Conservation (phyloP, 345 rosid species). For the Syzygium aromaticum region DNA sequence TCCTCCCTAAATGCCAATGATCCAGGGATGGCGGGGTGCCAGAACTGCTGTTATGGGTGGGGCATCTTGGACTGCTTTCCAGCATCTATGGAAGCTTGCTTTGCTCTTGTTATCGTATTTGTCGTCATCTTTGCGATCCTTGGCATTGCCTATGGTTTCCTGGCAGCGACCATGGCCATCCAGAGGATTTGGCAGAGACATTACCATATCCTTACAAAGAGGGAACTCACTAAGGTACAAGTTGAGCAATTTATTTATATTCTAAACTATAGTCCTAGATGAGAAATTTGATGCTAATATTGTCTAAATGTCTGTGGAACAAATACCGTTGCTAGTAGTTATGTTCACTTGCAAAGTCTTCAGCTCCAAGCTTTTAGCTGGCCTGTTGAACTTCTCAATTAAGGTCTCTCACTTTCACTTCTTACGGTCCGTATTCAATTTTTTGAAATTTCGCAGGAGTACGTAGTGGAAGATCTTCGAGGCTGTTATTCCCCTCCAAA, state of each 20-base stretch:
- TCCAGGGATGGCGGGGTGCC: constrained; percentile 90
- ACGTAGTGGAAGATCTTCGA: constrained; percentile 84
- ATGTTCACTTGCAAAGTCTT: neutral
- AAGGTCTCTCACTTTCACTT: neutral
- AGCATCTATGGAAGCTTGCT: constrained; percentile 93
- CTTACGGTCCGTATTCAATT: neutral
- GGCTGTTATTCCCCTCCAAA: constrained; percentile 78
- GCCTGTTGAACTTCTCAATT: neutral
- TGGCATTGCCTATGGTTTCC: constrained; percentile 91
- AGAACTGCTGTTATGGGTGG: constrained; percentile 97
- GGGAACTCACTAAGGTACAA: constrained; percentile 81
- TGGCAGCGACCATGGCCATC: constrained; percentile 88
- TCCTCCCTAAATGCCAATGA: constrained; percentile 69
- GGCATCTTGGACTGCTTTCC: constrained; percentile 95
- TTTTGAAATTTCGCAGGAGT: constrained; percentile 38
- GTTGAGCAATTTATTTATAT: neutral
- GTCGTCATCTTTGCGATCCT: constrained; percentile 84
- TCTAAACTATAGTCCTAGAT: neutral
- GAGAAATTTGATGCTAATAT: neutral
- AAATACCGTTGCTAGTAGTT: neutral
- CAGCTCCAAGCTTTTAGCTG: neutral
- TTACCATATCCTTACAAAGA: constrained; percentile 85
- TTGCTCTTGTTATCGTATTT: constrained; percentile 74
- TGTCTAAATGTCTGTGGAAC: neutral
- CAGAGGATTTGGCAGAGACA: constrained; percentile 97